Percentiles rank a stretch among this genome's conserved stretches.
phyloP scores from a whole-genome alignment of 371 early-diverging fungal species.

The Rhizopus delemar region DNA sequence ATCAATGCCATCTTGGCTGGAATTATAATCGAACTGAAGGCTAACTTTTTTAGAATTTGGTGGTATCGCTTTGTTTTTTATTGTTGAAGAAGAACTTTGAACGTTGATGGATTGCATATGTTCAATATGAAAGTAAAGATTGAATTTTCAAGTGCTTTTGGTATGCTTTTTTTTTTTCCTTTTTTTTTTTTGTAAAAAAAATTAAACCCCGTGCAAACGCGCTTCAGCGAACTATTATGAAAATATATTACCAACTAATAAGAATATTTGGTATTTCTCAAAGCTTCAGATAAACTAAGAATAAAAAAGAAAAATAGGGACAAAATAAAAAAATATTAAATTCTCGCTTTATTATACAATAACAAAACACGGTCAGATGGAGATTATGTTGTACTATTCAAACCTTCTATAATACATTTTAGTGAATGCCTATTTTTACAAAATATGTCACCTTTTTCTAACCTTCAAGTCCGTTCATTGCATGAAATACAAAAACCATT shows the following conservation, averaged over 20 bases:
- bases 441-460: background rate
- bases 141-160: too few relatives aligned
- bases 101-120: conserved; percentile 37
- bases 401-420: background rate
- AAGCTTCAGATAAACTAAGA: too few relatives aligned
- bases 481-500: conserved; percentile 58
- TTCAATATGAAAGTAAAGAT: background rate
- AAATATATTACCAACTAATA: too few relatives aligned
- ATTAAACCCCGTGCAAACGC: too few relatives aligned
- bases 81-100: conserved; percentile 11
- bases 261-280: too few relatives aligned
- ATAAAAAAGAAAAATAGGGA: too few relatives aligned
- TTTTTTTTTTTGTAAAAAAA: too few relatives aligned
- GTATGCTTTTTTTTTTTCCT: background rate
- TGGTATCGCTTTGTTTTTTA: conserved; percentile 26
- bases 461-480: conserved; percentile 56
- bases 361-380: too few relatives aligned
- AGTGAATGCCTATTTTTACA: background rate
- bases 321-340: too few relatives aligned
- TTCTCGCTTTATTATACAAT: too few relatives aligned
- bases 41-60: conserved; percentile 37
- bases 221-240: too few relatives aligned
- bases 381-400: background rate
- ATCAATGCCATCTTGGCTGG: conserved; percentile 64
- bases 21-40: conserved; percentile 52